Base-by-base conservation (phyloP, 257 asterid genomes). In the Solanum habrochaites region DNA sequence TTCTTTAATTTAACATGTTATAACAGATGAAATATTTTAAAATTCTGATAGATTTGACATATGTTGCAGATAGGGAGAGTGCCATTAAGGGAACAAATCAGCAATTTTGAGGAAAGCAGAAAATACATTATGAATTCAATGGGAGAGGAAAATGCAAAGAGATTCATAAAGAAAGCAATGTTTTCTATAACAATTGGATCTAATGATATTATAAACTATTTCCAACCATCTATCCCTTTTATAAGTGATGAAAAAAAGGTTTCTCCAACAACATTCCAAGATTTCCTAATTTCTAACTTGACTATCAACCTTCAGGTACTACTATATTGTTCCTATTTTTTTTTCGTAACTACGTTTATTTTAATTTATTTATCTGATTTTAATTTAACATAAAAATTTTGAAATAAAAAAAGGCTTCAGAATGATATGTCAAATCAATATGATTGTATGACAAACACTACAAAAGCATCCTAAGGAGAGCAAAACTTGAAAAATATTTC, bases 171-270 rank as follows among this genome's bases (percentile, higher is more conserved):
- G 87, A 86, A 88, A 2, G 90, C 94, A 4, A 86, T 93, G 52
- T 92, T 92, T 88, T 91, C 95, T 23, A 3, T 93, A 62, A 90
- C 95, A 27, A 89, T 89, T 82, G 95, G 95, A 0, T 90, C 95
- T 11, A 93, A 93, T 66, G 95, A 93, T 85, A 86, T 93, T 40
- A n/a, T 91, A 13, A 93, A 92, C 75, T 93, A 91, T 85, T 91
- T 93, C 88, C 95, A 92, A 83, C 91, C 88, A 42, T 72, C 90
- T 3, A 42, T 91, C 72, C 90, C 91, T 4, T 87, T 90, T 62
- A 49, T 89, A 7, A 42, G 87, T n/a, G 81, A 62, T n/a, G 81
- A 60, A 73, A 86, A 62, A 81, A 86, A 85, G 43, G 85, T 89
- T 67, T 85, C 92, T 42, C 91, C 93, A 29, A 16, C 88, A 39